These are phyloP conservation scores for Leonotis leonurus DNA, from an alignment of 257 asterid genomes.

Conservation along the genomic window DNA sequence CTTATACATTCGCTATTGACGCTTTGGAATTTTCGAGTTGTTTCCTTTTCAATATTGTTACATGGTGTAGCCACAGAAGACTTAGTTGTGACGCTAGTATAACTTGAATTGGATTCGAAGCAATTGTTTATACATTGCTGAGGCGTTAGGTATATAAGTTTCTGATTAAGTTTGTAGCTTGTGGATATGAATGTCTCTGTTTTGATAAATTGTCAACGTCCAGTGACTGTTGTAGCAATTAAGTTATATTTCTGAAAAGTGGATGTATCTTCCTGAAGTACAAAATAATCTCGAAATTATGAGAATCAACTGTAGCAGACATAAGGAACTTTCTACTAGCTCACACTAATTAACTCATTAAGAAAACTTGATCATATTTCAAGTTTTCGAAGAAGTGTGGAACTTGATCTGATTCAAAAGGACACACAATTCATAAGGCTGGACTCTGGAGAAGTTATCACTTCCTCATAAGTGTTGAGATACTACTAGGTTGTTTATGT, in stretches of 20 bases:
- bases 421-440: not conserved
- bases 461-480: slow-evolving; percentile 2
- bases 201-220: not conserved
- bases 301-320: not conserved
- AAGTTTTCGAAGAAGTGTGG: not conserved
- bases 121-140: not conserved
- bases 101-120: not conserved
- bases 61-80: not conserved
- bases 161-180: not conserved
- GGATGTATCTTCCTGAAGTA: not conserved
- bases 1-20: not conserved
- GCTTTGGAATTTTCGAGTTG: not conserved
- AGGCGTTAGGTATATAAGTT: not conserved
- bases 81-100: not conserved
- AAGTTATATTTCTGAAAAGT: not conserved
- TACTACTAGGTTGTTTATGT: not conserved
- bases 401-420: not conserved
- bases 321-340: not conserved
- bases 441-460: slow-evolving; percentile 12
- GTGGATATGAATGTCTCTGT: not conserved
- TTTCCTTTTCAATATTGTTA: not conserved
- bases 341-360: slow-evolving; percentile 1
- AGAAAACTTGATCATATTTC: not conserved
- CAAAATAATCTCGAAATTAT: not conserved
- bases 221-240: not conserved